Evolutionary conservation across 2,329 filamentous ascomycete genomes (phyloP).

Genomic region (Epichloe gansuensis): DNA sequence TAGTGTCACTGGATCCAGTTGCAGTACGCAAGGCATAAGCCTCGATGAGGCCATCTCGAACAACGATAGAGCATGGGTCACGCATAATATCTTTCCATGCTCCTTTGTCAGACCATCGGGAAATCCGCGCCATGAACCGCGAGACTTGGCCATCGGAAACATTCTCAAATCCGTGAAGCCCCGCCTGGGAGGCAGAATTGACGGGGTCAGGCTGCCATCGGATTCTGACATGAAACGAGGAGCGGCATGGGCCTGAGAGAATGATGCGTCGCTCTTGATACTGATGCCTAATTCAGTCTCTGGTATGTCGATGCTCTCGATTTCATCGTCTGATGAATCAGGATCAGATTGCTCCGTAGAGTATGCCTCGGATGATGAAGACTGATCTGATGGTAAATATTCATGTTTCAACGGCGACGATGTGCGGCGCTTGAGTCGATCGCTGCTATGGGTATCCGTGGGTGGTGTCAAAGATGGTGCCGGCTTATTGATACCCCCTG

Average conservation of each 20-base stretch:
- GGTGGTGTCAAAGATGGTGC: conserved; percentile 12
- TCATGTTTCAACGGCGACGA: conserved; percentile 96
- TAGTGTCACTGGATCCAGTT: conserved; percentile 18
- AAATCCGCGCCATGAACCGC: conserved; percentile 42
- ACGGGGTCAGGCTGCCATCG: conserved; percentile 58
- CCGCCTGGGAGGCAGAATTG: conserved; percentile 67
- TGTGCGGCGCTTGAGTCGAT: conserved; percentile 52
- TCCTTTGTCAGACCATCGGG: conserved; percentile 50
- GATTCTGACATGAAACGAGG: conserved; percentile 32
- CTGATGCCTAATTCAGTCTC: conserved; percentile 48
- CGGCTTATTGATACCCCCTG: conserved; percentile 3
- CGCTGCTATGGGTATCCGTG: conserved; percentile 30
- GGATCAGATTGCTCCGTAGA: conserved; percentile 39
- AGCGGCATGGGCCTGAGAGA: conserved; percentile 19
- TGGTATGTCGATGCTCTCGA: conserved; percentile 48
- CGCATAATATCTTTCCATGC: conserved; percentile 46
- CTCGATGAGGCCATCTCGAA: conserved; percentile 48
- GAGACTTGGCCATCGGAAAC: conserved; percentile 29
- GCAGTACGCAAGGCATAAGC: conserved; percentile 32
- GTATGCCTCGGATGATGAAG: conserved; percentile 41
- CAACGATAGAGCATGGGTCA: conserved; percentile 41
- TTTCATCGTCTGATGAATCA: conserved; percentile 39
- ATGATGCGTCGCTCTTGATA: conserved; percentile 27
- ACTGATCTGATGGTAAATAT: conserved; percentile 72
- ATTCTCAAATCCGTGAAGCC: conserved; percentile 35